Evolutionary conservation across 139 green algal species (phyloP), one percentile per base, ranked within the genome.

Genomic region (Cymbomonas tetramitiformis): DNA sequence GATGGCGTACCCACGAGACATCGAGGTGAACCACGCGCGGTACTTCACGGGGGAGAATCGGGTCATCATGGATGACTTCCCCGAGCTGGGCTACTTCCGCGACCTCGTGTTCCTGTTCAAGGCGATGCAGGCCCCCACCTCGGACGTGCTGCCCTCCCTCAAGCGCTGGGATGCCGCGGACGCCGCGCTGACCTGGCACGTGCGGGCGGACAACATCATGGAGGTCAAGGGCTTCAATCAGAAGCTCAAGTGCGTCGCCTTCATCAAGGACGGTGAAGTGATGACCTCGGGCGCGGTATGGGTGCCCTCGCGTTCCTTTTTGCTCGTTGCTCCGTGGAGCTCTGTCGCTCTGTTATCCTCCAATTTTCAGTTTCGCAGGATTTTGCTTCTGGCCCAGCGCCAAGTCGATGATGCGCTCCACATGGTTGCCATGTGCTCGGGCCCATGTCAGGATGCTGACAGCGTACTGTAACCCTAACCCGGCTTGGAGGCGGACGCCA

Each of bases 91-190:
- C 2, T 7, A 29, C 1, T 26, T 66, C 25, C 58, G 58, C 30
- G 58, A 66, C 47, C 52, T 58, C 28, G 31, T 66, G 4, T 66
- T 66, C 58, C 36, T 58, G 24, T 66, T 66, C 47, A 56, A 66
- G 30, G 28, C 38, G 47, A 4, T 66, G 3, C 58, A 60, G 58
- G 38, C 58, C 3, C 58, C 58, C 36, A 59, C 43, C n/a, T 30
- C 12, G n/a, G 47, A 58, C 34, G 24, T 24, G 10, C 38, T 66
- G 1, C 58, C 58, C 1, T 48, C 51, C 21, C 34, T 66, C 7
- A n/a, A 21, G 18, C 32, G 46, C 30, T 66, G 58, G 58, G 43
- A 43, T 8, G 38, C 48, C 19, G 25, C 4, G 2, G 58, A 66
- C 40, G 47, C 58, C 1, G 29, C 31, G 33, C 33, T 66, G 4